phyloP scores from a whole-genome alignment of 495 filamentous ascomycete genomes.

The Cercophora samala region DNA sequence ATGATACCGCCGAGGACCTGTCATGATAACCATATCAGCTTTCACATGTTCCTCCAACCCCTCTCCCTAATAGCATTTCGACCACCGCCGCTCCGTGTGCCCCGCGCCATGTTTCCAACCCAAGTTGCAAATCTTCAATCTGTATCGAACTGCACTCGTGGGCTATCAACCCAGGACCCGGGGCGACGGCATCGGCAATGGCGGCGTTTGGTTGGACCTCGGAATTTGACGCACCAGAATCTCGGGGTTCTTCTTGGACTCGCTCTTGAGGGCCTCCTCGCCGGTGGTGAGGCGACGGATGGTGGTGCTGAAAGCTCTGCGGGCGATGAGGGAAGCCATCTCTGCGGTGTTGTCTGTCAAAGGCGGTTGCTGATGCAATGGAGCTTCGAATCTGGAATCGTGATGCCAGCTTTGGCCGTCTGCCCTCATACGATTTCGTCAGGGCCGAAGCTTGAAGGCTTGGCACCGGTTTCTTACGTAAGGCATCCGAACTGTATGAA shows the following conservation, averaged over 20 bases:
- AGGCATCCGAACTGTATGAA: conserved; percentile 3
- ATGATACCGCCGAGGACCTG: conserved; percentile 90
- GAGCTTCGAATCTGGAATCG: conserved; percentile 17
- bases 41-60: background rate
- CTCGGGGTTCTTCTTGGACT: conserved; percentile 54
- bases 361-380: conserved; percentile 17
- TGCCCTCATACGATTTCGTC: conserved; percentile 25
- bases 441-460: conserved; percentile 17
- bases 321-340: conserved; percentile 49
- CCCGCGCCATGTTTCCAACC: background rate
- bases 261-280: conserved; percentile 44
- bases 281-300: conserved; percentile 40
- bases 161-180: background rate
- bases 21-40: conserved; percentile 23
- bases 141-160: background rate
- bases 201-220: conserved; percentile 12
- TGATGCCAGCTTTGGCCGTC: conserved; percentile 17
- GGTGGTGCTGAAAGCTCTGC: conserved; percentile 47
- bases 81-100: background rate
- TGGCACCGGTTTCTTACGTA: conserved; percentile 20
- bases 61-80: background rate
- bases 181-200: background rate
- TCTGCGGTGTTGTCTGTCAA: conserved; percentile 19
- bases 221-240: conserved; percentile 42
- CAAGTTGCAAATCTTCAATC: background rate